These are phyloP conservation scores for Pseudocercospora ulei DNA, from an alignment of 2,329 filamentous ascomycete genomes.

Conservation along the genomic window DNA sequence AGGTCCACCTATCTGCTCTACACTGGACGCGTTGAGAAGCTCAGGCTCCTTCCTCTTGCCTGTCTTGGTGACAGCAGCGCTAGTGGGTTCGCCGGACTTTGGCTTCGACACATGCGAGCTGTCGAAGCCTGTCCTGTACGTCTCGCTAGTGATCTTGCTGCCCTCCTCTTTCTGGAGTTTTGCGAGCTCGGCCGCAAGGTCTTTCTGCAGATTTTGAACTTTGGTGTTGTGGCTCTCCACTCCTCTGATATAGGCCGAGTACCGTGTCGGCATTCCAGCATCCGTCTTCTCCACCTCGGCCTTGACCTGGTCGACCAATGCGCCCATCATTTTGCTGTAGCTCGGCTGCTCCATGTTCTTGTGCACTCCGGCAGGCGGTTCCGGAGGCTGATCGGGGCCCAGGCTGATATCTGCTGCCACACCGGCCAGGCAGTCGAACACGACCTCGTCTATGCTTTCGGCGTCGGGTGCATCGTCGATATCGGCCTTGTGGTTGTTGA, in stretches of 20 bases:
- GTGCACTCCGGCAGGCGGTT: constrained; percentile 70
- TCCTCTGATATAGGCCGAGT: constrained; percentile 66
- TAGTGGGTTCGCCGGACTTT: constrained; percentile 17
- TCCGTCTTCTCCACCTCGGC: constrained; percentile 65
- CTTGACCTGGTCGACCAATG: constrained; percentile 88
- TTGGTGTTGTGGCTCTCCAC: constrained; percentile 67
- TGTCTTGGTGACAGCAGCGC: constrained; percentile 30
- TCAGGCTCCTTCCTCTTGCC: constrained; percentile 25
- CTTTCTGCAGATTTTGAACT: constrained; percentile 64
- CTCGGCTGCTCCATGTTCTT: constrained; percentile 63
- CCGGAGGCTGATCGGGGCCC: constrained; percentile 63
- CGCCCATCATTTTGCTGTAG: constrained; percentile 97
- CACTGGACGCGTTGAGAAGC: constrained; percentile 32
- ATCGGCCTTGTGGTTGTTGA: constrained; percentile 60
- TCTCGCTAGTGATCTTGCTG: constrained; percentile 88
- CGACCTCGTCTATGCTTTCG: constrained; percentile 63
- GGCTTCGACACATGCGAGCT: constrained; percentile 67
- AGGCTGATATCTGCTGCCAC: constrained; percentile 53
- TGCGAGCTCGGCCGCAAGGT: constrained; percentile 63
- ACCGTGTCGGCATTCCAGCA: constrained; percentile 48
- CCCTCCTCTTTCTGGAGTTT: constrained; percentile 76
- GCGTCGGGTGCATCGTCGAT: constrained; percentile 49
- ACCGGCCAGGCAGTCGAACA: constrained; percentile 84
- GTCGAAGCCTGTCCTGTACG: constrained; percentile 80
- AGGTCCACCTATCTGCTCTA: constrained; percentile 45